Evolutionary conservation across 2,329 filamentous ascomycete species (phyloP).

Genomic region (Daldinia sp.): DNA sequence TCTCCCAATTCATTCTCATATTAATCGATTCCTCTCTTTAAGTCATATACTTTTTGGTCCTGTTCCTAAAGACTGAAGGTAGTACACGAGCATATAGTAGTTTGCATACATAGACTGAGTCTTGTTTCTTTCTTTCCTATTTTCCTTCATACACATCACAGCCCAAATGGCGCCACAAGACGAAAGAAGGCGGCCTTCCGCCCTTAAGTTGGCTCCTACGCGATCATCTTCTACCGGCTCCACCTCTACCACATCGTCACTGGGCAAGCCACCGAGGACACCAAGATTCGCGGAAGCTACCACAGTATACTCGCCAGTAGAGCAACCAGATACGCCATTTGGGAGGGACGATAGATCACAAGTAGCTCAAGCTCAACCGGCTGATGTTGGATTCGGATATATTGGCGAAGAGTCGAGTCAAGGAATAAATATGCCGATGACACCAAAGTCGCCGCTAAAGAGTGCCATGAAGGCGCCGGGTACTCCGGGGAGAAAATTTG

Average conservation of each 20-base stretch:
- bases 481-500: conserved; percentile 75
- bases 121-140: conserved; percentile 45
- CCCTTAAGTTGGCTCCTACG: conserved; percentile 61
- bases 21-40: conserved; percentile 50
- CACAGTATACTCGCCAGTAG: conserved; percentile 78
- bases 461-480: conserved; percentile 90
- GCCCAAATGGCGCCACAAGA: conserved; percentile 51
- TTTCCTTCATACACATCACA: conserved; percentile 41
- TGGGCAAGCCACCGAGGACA: conserved; percentile 71
- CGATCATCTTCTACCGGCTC: conserved; percentile 60
- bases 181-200: conserved; percentile 65
- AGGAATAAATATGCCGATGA: conserved; percentile 68
- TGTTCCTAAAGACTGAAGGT: conserved; percentile 42
- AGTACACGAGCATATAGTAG: conserved; percentile 40
- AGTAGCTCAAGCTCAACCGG: conserved; percentile 73
- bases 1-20: conserved; percentile 54
- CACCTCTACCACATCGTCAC: conserved; percentile 58
- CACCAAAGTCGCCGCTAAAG: conserved; percentile 82
- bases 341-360: conserved; percentile 63
- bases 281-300: conserved; percentile 85
- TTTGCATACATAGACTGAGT: conserved; percentile 48
- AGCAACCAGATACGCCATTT: conserved; percentile 64
- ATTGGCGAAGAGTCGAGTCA: conserved; percentile 67
- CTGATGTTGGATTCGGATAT: conserved; percentile 93
- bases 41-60: conserved; percentile 40